These are phyloP conservation scores for Earliella scabrosa DNA, from an alignment of 1,284 basidiomycete species.

Conservation along the genomic window DNA sequence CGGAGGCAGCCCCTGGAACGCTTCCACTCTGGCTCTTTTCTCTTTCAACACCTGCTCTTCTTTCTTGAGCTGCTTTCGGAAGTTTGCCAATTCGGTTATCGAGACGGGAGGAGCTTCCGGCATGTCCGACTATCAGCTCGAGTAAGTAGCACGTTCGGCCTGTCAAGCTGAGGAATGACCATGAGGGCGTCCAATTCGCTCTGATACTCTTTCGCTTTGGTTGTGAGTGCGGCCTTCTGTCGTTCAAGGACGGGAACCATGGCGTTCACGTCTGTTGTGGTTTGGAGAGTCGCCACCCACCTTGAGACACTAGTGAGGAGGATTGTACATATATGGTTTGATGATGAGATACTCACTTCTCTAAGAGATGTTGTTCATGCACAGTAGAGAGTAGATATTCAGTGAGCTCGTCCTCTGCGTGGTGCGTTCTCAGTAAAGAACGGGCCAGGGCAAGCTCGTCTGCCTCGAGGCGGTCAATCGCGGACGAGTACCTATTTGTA, in stretches of 20 bases:
- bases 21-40: conserved; percentile 37
- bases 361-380: conserved; percentile 41
- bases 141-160: not conserved
- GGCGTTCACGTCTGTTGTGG: conserved; percentile 32
- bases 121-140: conserved; percentile 33
- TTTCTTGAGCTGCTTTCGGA: conserved; percentile 41
- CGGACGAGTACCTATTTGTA: conserved; percentile 43
- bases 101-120: conserved; percentile 38
- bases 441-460: conserved; percentile 37
- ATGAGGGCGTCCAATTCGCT: conserved; percentile 40
- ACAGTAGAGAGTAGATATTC: conserved; percentile 36
- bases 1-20: not conserved
- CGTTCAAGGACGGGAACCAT: conserved; percentile 38
- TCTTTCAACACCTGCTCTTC: conserved; percentile 43
- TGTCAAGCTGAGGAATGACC: conserved; percentile 27
- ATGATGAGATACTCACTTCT: conserved; percentile 35
- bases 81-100: conserved; percentile 40
- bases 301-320: conserved; percentile 26
- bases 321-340: not conserved
- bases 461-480: conserved; percentile 39
- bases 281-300: conserved; percentile 40
- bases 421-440: conserved; percentile 37
- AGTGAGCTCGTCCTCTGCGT: conserved; percentile 42
- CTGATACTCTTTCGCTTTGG: conserved; percentile 51
- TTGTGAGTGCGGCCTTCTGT: conserved; percentile 41